Base-by-base conservation (phyloP, 805 yeast species). In the Barnettozyma siamensis region DNA sequence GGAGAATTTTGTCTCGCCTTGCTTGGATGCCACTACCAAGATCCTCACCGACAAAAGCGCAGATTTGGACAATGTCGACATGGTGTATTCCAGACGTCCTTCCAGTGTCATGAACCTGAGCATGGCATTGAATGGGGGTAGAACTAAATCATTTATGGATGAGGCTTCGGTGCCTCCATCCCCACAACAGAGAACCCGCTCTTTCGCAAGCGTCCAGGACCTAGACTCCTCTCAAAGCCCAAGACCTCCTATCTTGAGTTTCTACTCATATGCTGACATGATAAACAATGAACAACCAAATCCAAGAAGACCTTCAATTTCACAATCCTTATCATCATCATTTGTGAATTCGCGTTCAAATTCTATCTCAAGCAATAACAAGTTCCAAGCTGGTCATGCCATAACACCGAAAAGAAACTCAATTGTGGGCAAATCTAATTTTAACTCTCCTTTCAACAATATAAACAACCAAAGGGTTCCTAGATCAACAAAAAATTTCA, bases 251-350 rank as follows among this genome's bases (percentile, higher is more conserved):
- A 26, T 47, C 11, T 31, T 72, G 31, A 64, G 68, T 30, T 85
- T 85, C 57, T 82, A 78, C 55, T 80, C 88, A 3, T 86, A 83
- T 59, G 94, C 91, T 4, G 95, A 86, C 52, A 73, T 86, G 75
- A 72, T 83, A 45, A 75, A 69, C 48, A 78, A 76, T 51, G 91
- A 83, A 27, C 44, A 80, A 53, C 56, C 65, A 36, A 55, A 57
- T 38, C 70, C 76, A 40, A 73, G 84, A 60, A 72, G 88, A 60
- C 88, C 88, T 7, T 72, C 77, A 2, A 59, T 73, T 11, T 56
- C 72, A 1, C 68, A 70, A 34, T 63, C 74, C 1, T 46, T 69
- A 15, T 64, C 74, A 1, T 51, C 65, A 28, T 49, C 63, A 4
- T 52, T 58, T 45, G 37, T 58, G 44, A 51, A 51, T 47, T 43